phyloP scores from a whole-genome alignment of 1,139 yeast genomes.

The Candida sp. region DNA sequence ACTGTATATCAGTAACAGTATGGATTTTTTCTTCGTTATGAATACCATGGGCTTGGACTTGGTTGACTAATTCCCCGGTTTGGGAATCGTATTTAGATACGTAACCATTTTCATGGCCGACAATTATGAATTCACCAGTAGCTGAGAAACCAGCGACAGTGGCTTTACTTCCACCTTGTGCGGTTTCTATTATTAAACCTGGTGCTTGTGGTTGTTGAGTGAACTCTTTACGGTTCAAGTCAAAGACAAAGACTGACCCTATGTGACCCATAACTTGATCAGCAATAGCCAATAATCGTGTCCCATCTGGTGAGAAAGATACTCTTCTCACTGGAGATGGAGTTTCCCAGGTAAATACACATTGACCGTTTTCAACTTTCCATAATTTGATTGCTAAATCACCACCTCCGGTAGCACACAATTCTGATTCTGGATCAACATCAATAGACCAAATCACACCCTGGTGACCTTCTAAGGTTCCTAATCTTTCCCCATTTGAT shows the following conservation, averaged over 20 bases:
- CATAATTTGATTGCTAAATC: slow-evolving; percentile 85
- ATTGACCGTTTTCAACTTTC: slow-evolving; percentile 78
- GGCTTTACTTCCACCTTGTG: slow-evolving; percentile 60
- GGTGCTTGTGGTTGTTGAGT: slow-evolving; percentile 47
- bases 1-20: slow-evolving; percentile 81
- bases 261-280: slow-evolving; percentile 92
- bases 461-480: slow-evolving; percentile 80
- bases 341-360: slow-evolving; percentile 69
- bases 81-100: slow-evolving; percentile 76
- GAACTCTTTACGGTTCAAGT: slow-evolving; percentile 48
- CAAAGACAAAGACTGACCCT: slow-evolving; percentile 73
- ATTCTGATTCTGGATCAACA: slow-evolving; percentile 64
- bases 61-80: slow-evolving; percentile 66
- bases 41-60: slow-evolving; percentile 62
- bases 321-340: slow-evolving; percentile 90
- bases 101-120: slow-evolving; percentile 86
- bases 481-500: slow-evolving; percentile 94
- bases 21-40: slow-evolving; percentile 53
- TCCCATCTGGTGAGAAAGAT: slow-evolving; percentile 76
- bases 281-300: slow-evolving; percentile 69
- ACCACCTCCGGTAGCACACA: slow-evolving; percentile 87
- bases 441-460: slow-evolving; percentile 98
- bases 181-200: slow-evolving; percentile 58
- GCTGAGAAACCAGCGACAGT: slow-evolving; percentile 90
- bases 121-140: slow-evolving; percentile 68